phyloP scores from a whole-genome alignment of 2,329 filamentous ascomycete species.

The Apiospora phragmitis region DNA sequence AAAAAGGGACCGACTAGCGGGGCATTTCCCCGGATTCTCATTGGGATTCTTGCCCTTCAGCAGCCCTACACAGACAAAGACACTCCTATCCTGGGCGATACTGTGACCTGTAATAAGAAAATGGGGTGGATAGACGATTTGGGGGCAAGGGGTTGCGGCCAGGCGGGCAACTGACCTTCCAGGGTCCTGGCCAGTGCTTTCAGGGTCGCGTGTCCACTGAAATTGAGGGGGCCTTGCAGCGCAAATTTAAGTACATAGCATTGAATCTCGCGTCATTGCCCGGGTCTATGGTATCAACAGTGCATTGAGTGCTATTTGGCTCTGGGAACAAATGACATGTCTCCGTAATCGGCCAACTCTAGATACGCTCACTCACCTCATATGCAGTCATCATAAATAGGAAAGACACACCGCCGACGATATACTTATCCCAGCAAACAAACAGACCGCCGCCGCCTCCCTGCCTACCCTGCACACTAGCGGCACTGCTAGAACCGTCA shows the following conservation, averaged over 20 bases:
- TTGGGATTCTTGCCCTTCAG: background rate
- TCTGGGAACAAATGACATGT: background rate
- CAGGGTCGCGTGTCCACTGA: background rate
- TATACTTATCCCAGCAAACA: background rate
- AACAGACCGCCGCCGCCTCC: background rate
- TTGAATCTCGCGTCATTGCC: conserved; percentile 10
- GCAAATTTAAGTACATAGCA: background rate
- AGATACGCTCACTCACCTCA: background rate
- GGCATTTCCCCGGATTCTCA: background rate
- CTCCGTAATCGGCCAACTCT: background rate
- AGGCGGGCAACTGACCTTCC: background rate
- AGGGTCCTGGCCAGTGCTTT: background rate
- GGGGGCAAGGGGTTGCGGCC: background rate
- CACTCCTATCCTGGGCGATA: background rate
- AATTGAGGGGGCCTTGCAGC: background rate
- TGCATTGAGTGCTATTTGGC: background rate
- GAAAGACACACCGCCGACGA: background rate
- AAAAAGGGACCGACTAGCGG: background rate
- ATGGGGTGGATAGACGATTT: background rate
- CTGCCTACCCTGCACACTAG: background rate
- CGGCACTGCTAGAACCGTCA: background rate
- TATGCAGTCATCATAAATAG: background rate
- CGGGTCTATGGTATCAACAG: conserved; percentile 1
- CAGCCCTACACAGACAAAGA: background rate
- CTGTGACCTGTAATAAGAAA: background rate